Evolutionary conservation across 148 eudicot genomes (phyloP).

Genomic region (Limonium bicolor): DNA sequence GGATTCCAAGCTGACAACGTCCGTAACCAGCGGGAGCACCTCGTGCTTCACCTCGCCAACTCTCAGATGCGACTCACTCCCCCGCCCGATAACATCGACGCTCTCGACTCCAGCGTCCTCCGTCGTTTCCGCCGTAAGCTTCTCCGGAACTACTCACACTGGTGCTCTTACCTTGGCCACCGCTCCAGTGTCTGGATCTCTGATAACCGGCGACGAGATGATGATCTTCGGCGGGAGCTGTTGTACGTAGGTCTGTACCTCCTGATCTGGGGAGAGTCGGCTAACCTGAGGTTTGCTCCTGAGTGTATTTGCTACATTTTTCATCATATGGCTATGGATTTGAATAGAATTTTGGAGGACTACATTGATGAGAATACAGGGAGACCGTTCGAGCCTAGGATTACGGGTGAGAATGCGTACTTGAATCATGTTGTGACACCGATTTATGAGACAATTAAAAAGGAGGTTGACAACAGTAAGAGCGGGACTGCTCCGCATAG

Average conservation of each 20-base stretch:
- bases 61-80: slow-evolving; percentile 78
- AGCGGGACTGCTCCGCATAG: slow-evolving; percentile 84
- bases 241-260: slow-evolving; percentile 51
- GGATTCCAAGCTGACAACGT: slow-evolving; percentile 80
- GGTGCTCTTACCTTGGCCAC: slow-evolving; percentile 71
- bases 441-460: slow-evolving; percentile 46
- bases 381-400: slow-evolving; percentile 37
- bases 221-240: slow-evolving; percentile 55
- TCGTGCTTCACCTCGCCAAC: slow-evolving; percentile 72
- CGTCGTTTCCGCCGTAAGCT: slow-evolving; percentile 61
- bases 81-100: slow-evolving; percentile 55
- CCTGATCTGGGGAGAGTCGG: slow-evolving; percentile 86
- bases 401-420: slow-evolving; percentile 53
- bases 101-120: slow-evolving; percentile 42
- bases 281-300: slow-evolving; percentile 58
- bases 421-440: slow-evolving; percentile 48
- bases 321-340: slow-evolving; percentile 71
- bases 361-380: slow-evolving; percentile 80
- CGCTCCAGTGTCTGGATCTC: slow-evolving; percentile 57
- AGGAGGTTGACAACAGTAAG: slow-evolving; percentile 53
- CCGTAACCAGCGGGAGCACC: slow-evolving; percentile 70
- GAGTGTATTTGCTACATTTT: slow-evolving; percentile 66
- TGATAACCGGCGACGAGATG: slow-evolving; percentile 18
- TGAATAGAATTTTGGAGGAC: slow-evolving; percentile 63
- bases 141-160: slow-evolving; percentile 41